Evolutionary conservation across 495 filamentous ascomycete species (phyloP), one percentile per base, ranked within the genome.

Genomic region (Staphylotrichum tortipilum): DNA sequence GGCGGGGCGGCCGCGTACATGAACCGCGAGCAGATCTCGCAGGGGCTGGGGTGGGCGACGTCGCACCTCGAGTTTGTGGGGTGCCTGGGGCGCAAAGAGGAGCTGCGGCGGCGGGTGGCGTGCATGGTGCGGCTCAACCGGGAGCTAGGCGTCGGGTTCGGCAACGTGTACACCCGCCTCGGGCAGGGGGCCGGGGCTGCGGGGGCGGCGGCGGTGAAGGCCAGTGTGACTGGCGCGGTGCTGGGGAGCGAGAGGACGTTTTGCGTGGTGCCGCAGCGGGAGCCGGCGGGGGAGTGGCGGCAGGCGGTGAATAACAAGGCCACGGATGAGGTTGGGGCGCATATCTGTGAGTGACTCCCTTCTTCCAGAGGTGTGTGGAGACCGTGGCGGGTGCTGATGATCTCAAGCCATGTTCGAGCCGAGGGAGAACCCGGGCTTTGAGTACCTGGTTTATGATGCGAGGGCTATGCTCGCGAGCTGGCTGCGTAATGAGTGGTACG

Each of bases 11-110:
- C 88, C 1, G 83, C 90, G 12, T 97, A 95, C 65, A 64, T 87
- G 33, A 87, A 90, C 56, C 76, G 86, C 14, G 85, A 94, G 9
- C 79, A 86, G 31, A 74, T 98, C 30, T 77, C 73, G 0, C 72
- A 81, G 18, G 82, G 86, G 0, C 81, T 81, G 69, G 71, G 64
- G 30, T 98, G 89, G 90, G 86, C 86, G 14, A 81, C 83, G 9
- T 88, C 85, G 14, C 94, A 98, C 69, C 80, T 98, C n/a, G 89
- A 90, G 62, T 98, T 98, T 57, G 84, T 97, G 2, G 89, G 90
- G 1, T 91, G 86, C 59, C 76, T 98, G 3, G 82, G 84, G 50
- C 80, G 88, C 19, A 78, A 76, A 8, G 80, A 86, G 46, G 90
- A 95, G 54, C 67, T 97, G 28, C 77, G 79, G 36, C 73, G 75